Evolutionary conservation across 176 grass and related monocot species (phyloP).

Genomic region (Oryza punctata): DNA sequence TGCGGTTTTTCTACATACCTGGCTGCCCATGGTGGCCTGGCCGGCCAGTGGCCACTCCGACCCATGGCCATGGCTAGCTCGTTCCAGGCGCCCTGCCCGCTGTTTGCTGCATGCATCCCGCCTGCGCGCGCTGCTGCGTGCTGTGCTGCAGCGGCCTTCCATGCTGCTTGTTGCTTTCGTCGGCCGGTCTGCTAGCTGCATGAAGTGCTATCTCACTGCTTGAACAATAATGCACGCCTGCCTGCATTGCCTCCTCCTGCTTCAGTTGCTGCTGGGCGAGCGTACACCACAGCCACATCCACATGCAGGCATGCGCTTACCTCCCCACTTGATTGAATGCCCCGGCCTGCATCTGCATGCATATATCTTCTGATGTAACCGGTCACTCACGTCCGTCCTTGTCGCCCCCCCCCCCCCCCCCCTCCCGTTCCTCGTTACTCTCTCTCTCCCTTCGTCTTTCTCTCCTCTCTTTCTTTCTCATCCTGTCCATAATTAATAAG

Average conservation of each 20-base stretch:
- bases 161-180: conserved; percentile 43
- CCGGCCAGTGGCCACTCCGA: neutral
- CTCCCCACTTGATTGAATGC: conserved; percentile 53
- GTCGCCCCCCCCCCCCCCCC: neutral
- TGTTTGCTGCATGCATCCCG: neutral
- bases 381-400: conserved; percentile 20
- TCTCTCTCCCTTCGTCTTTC: neutral
- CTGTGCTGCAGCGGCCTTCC: neutral
- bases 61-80: neutral
- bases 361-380: conserved; percentile 34
- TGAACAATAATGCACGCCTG: conserved; percentile 51
- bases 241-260: neutral
- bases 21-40: neutral
- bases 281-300: conserved; percentile 6
- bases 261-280: neutral
- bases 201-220: conserved; percentile 31
- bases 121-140: neutral
- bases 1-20: conserved; percentile 18
- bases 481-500: conserved; percentile 12
- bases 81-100: neutral
- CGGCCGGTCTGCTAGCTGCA: neutral
- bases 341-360: neutral
- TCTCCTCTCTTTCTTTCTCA: neutral
- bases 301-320: conserved; percentile 38
- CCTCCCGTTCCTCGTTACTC: neutral